These are phyloP conservation scores for Capronia americana DNA, from an alignment of 2,329 filamentous ascomycete genomes.

Conservation along the genomic window DNA sequence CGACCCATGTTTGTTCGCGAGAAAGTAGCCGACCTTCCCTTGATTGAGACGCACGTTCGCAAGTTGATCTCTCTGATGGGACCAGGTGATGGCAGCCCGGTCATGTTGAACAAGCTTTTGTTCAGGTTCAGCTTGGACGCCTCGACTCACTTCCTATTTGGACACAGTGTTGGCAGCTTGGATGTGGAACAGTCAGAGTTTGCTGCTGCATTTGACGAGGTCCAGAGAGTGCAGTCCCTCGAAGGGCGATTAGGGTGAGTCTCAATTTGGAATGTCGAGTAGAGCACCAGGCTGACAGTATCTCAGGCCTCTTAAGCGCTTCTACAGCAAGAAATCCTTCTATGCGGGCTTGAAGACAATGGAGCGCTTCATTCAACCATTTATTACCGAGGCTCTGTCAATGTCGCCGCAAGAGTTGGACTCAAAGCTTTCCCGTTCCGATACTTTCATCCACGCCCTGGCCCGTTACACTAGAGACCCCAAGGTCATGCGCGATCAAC, in stretches of 20 bases:
- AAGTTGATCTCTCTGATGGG: slow-evolving; percentile 72
- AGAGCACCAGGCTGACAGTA: neutral
- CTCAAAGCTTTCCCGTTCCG: slow-evolving; percentile 70
- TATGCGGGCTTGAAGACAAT: slow-evolving; percentile 69
- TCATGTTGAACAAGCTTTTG: slow-evolving; percentile 79
- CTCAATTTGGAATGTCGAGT: neutral
- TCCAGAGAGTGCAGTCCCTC: slow-evolving; percentile 75
- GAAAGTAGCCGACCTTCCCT: slow-evolving; percentile 79
- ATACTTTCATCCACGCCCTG: slow-evolving; percentile 87
- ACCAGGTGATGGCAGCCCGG: slow-evolving; percentile 49
- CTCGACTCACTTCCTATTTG: slow-evolving; percentile 84
- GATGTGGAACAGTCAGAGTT: slow-evolving; percentile 71
- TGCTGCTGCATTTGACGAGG: slow-evolving; percentile 79
- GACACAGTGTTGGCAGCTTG: slow-evolving; percentile 70
- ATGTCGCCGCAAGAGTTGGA: slow-evolving; percentile 75
- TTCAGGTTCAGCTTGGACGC: slow-evolving; percentile 85
- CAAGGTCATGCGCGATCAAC: slow-evolving; percentile 77
- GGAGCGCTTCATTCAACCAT: slow-evolving; percentile 77
- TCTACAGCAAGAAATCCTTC: slow-evolving; percentile 72
- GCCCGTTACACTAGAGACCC: slow-evolving; percentile 74
- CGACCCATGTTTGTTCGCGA: slow-evolving; percentile 87
- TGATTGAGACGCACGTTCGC: slow-evolving; percentile 80
- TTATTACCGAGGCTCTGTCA: slow-evolving; percentile 75
- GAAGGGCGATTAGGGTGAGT: slow-evolving; percentile 67
- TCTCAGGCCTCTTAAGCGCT: slow-evolving; percentile 62